Evolutionary conservation across 495 filamentous ascomycete genomes (phyloP).

Genomic region (Neohortaea acidophila): DNA sequence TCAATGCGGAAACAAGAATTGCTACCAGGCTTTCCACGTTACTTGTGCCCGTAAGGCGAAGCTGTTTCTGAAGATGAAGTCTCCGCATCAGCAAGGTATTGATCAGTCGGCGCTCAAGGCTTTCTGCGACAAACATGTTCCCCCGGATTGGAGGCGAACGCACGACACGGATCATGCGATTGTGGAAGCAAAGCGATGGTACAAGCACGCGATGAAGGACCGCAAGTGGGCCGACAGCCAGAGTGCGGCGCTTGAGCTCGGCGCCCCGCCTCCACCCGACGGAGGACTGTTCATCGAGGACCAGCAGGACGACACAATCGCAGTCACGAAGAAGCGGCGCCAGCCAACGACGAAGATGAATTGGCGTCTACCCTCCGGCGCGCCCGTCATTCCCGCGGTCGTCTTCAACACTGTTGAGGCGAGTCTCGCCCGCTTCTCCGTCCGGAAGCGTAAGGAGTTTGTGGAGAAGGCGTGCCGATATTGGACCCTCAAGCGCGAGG

Average conservation of each 20-base stretch:
- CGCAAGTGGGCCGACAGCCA: constrained; percentile 84
- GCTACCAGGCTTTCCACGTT: constrained; percentile 96
- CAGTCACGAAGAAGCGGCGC: constrained; percentile 55
- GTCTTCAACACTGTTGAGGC: constrained; percentile 68
- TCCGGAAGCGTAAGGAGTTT: constrained; percentile 79
- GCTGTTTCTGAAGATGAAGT: constrained; percentile 93
- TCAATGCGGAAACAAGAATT: constrained; percentile 94
- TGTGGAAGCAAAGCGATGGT: constrained; percentile 61
- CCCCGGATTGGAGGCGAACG: constrained; percentile 72
- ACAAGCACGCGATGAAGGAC: constrained; percentile 70
- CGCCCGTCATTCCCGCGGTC: constrained; percentile 78
- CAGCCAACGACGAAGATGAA: constrained; percentile 48
- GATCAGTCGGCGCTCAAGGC: constrained; percentile 86
- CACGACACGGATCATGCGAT: constrained; percentile 58
- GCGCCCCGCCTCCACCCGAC: constrained; percentile 40
- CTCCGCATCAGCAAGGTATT: constrained; percentile 60
- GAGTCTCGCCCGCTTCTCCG: constrained; percentile 61
- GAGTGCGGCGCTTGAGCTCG: constrained; percentile 64
- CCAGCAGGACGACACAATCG: constrained; percentile 33
- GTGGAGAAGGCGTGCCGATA: constrained; percentile 86
- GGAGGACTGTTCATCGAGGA: constrained; percentile 13
- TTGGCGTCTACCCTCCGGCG: constrained; percentile 91
- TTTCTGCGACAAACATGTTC: constrained; percentile 92
- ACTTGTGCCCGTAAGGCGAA: constrained; percentile 81
- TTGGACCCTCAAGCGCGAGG: constrained; percentile 94